Percentiles rank a stretch among this genome's conserved stretches.
Conservation (phyloP, 2,329 filamentous ascomycete genomes). For the Neopestalotiopsis rosae region DNA sequence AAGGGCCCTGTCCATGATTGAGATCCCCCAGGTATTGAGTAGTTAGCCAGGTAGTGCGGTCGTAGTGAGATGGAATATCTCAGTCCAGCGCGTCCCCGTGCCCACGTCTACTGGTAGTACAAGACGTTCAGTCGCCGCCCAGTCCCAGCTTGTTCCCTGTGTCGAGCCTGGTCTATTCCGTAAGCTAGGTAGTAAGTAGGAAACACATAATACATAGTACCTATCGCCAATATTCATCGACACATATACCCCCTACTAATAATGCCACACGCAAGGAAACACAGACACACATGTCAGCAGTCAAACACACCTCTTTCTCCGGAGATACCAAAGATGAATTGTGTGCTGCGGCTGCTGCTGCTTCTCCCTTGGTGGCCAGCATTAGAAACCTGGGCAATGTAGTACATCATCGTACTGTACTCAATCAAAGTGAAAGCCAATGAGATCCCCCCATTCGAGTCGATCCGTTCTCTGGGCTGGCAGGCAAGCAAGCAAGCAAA, state of each 20-base stretch:
- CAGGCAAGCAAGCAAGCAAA: no score
- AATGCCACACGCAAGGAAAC: not conserved
- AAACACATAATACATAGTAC: not conserved
- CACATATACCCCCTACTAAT: not conserved
- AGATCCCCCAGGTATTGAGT: not conserved
- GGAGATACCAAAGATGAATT: no score
- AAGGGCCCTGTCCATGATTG: not conserved
- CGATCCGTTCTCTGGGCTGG: no score
- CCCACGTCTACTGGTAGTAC: no score
- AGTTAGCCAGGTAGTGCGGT: not conserved
- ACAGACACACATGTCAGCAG: not conserved
- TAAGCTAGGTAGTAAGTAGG: not conserved
- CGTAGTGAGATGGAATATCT: not conserved
- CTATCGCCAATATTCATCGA: not conserved
- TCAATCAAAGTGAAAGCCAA: not conserved
- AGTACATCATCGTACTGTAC: not conserved
- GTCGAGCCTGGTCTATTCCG: not conserved
- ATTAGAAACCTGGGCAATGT: not conserved
- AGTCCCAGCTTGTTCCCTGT: not conserved
- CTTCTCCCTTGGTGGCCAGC: not conserved
- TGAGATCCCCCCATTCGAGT: not conserved
- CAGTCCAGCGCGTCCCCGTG: no score
- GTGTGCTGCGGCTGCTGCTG: not conserved
- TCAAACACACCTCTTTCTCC: no score
- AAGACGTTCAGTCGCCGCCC: not conserved